phyloP scores from a whole-genome alignment of 495 filamentous ascomycete species.

The Penicillium odoratum region DNA sequence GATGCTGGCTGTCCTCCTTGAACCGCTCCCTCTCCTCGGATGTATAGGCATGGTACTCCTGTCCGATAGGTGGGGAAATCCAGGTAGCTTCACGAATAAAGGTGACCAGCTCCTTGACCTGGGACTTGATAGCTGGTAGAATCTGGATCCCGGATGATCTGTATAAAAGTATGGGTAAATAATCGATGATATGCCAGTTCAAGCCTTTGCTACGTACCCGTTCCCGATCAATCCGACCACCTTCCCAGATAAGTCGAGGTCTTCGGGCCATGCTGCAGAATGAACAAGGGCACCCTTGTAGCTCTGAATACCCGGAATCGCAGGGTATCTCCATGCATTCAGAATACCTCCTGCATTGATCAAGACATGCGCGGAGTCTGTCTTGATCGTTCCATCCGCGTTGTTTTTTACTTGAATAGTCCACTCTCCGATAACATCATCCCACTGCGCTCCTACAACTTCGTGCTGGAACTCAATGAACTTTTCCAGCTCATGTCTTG shows the following conservation, averaged over 20 bases:
- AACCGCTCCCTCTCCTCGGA: too few relatives aligned
- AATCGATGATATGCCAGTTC: too few relatives aligned
- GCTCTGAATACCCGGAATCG: conserved; percentile 42
- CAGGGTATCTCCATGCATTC: conserved; percentile 45
- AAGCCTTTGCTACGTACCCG: too few relatives aligned
- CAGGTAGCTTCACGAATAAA: too few relatives aligned
- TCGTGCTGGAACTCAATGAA: conserved; percentile 15
- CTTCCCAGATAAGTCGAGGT: conserved; percentile 41
- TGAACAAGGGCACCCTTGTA: conserved; percentile 51
- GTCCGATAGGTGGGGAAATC: too few relatives aligned
- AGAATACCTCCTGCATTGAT: conserved; percentile 16
- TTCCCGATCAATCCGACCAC: conserved; percentile 48
- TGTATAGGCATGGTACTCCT: too few relatives aligned
- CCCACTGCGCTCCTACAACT: conserved; percentile 18
- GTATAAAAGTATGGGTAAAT: too few relatives aligned
- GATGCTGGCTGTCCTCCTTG: too few relatives aligned
- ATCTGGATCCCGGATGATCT: too few relatives aligned
- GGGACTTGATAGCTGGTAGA: too few relatives aligned
- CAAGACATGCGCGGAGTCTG: conserved; percentile 12
- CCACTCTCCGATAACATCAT: conserved; percentile 34
- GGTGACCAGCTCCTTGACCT: too few relatives aligned
- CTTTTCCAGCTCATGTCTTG: conserved; percentile 15
- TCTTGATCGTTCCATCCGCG: background rate
- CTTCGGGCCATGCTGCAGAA: conserved; percentile 45
- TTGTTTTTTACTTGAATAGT: conserved; percentile 4